A percentile compares a stretch with the other conserved stretches of the same genome.
Conservation (phyloP, 1,284 basidiomycete genomes). For the Melampsora americana region DNA sequence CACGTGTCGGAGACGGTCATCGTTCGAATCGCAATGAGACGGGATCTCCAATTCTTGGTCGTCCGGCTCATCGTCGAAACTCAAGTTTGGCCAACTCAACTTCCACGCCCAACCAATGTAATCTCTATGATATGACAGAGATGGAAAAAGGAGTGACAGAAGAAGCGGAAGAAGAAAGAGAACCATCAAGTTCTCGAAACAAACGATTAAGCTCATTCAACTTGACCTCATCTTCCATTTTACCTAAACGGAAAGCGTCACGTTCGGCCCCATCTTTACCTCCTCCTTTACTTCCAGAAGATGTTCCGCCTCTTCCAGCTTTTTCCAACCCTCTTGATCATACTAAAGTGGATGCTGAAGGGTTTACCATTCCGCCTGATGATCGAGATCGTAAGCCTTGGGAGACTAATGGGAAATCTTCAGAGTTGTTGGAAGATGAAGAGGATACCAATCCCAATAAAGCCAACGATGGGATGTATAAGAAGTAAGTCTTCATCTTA, state of each 20-base stretch:
- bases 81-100: neutral
- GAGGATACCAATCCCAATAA: neutral
- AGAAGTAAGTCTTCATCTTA: too few relatives aligned
- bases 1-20: neutral
- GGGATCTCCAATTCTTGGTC: neutral
- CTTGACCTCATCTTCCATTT: neutral
- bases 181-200: neutral
- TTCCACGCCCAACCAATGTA: neutral
- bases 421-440: neutral
- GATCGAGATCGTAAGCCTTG: slow-evolving; percentile 50
- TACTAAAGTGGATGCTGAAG: slow-evolving; percentile 50
- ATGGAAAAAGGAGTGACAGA: neutral
- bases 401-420: slow-evolving; percentile 43
- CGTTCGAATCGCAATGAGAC: neutral
- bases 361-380: slow-evolving; percentile 52
- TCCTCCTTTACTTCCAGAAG: neutral
- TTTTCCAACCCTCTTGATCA: neutral
- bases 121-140: neutral
- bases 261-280: slow-evolving; percentile 13
- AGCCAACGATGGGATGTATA: neutral
- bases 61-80: neutral
- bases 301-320: neutral
- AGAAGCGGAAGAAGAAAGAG: neutral
- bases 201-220: too few relatives aligned
- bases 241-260: slow-evolving; percentile 20